Conservation (phyloP, 108 stramenopile species). For the Stephanodiscus minutulus region DNA sequence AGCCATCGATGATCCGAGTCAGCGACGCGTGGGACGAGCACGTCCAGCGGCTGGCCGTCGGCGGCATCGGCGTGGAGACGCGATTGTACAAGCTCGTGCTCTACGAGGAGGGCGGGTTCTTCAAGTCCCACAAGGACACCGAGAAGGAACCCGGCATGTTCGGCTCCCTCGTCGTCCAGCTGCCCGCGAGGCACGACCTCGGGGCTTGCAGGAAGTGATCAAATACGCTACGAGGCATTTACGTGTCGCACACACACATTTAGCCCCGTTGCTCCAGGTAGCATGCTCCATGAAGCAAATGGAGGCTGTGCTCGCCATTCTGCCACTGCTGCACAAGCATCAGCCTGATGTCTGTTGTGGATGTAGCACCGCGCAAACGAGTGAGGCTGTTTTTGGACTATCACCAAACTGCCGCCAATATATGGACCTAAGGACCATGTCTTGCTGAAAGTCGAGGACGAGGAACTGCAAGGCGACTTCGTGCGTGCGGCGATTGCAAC, state of each 20-base stretch:
- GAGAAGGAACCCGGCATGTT: conserved; percentile 55
- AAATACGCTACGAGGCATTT: not conserved
- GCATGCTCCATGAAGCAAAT: not conserved
- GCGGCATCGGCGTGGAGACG: conserved; percentile 26
- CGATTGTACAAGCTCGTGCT: conserved; percentile 46
- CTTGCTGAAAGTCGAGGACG: not conserved
- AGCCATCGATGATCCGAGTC: conserved; percentile 21
- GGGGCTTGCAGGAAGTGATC: conserved; percentile 9
- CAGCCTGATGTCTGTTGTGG: not conserved
- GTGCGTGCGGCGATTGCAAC: not conserved
- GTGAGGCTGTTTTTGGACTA: not conserved
- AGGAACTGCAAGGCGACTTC: not conserved
- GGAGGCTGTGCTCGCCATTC: not conserved
- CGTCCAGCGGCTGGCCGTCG: conserved; percentile 9
- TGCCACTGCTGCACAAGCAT: not conserved
- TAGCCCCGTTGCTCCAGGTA: not conserved
- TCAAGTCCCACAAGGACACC: conserved; percentile 42
- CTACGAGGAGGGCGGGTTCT: conserved; percentile 45
- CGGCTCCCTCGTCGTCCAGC: conserved; percentile 44
- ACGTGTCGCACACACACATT: not conserved
- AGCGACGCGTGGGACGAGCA: conserved; percentile 5
- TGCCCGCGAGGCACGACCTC: conserved; percentile 29
- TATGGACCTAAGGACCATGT: not conserved
- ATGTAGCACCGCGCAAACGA: not conserved
- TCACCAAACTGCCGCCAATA: too few relatives aligned